These are phyloP conservation scores for Penicillium macrosclerotiorum DNA, from an alignment of 495 filamentous ascomycete genomes.

Conservation along the genomic window DNA sequence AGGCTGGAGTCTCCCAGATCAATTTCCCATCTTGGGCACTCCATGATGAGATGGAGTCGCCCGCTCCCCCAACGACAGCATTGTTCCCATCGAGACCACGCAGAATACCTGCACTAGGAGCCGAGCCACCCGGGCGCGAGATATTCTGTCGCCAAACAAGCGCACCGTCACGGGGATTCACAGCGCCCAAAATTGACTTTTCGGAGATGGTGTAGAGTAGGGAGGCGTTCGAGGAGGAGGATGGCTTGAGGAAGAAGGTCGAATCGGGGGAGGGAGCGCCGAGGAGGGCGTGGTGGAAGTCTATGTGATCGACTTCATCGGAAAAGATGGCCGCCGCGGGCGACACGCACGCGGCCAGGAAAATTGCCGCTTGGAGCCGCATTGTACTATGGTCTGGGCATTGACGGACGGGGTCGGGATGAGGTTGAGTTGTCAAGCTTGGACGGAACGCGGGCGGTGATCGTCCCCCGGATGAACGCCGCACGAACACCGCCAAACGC, in stretches of 20 bases:
- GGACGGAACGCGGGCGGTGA: conserved; percentile 19
- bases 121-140: conserved; percentile 30
- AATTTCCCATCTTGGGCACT: conserved; percentile 76
- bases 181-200: conserved; percentile 74
- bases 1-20: conserved; percentile 65
- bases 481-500: too few relatives aligned
- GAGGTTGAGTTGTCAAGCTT: conserved; percentile 12
- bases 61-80: conserved; percentile 68
- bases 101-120: conserved; percentile 52
- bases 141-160: conserved; percentile 84
- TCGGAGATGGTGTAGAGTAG: conserved; percentile 90
- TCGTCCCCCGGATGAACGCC: conserved; percentile 7
- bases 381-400: conserved; percentile 39
- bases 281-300: conserved; percentile 89
- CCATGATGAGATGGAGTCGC: conserved; percentile 72
- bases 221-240: conserved; percentile 75
- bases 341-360: conserved; percentile 41
- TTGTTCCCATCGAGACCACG: conserved; percentile 71
- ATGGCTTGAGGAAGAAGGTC: conserved; percentile 92
- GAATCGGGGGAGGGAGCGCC: conserved; percentile 76
- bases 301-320: conserved; percentile 88
- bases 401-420: conserved; percentile 19
- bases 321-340: conserved; percentile 66
- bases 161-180: conserved; percentile 82
- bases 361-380: conserved; percentile 46